These are phyloP conservation scores for Epichloe gansuensis DNA, from an alignment of 2,329 filamentous ascomycete genomes.

Conservation along the genomic window DNA sequence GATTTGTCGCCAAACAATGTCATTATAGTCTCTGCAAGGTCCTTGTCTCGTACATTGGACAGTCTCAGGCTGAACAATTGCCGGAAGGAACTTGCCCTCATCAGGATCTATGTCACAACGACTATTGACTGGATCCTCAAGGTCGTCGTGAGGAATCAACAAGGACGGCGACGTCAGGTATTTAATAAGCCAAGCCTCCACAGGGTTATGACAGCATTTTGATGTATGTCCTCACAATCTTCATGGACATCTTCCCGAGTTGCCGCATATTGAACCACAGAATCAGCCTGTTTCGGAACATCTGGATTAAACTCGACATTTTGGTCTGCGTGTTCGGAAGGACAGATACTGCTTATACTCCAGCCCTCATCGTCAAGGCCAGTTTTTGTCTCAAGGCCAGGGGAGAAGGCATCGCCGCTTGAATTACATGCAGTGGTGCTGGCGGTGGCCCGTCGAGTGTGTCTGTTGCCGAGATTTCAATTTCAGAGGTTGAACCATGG, in stretches of 20 bases:
- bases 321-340: not conserved
- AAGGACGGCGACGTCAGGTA: not conserved
- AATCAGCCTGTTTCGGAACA: not conserved
- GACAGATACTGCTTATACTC: not conserved
- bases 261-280: not conserved
- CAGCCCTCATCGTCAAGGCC: not conserved
- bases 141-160: not conserved
- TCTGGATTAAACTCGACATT: not conserved
- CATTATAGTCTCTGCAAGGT: conserved; percentile 5
- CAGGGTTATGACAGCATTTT: not conserved
- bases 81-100: conserved; percentile 22
- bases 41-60: conserved; percentile 6
- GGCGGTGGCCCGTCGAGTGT: not conserved
- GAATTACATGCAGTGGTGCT: conserved; percentile 1
- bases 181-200: conserved; percentile 2
- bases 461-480: not conserved
- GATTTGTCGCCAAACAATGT: conserved; percentile 16
- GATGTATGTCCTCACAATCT: not conserved
- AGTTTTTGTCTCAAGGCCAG: not conserved
- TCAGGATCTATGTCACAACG: conserved; percentile 25
- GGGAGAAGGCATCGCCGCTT: not conserved
- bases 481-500: not conserved
- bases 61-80: conserved; percentile 21
- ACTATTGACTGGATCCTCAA: not conserved
- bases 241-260: not conserved